Evolutionary conservation across 305 asterid species (phyloP).

Genomic region (Stenogyne calaminthoides): DNA sequence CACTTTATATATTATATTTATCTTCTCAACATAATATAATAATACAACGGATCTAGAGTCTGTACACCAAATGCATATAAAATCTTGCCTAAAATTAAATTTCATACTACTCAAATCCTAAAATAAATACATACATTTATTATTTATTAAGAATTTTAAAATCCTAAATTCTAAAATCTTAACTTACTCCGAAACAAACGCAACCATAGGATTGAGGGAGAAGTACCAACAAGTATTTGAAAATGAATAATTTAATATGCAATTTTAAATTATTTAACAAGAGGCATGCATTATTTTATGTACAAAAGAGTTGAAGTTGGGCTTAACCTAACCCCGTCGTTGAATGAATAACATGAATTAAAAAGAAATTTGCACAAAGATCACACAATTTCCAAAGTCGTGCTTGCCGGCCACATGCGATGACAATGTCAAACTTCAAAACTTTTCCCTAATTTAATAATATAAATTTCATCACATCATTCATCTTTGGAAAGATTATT

Average conservation of each 20-base stretch:
- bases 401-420: slow-evolving; percentile 57
- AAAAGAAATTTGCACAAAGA: neutral
- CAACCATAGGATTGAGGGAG: too few species aligned
- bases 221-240: neutral
- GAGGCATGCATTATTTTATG: neutral
- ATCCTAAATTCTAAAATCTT: too few species aligned
- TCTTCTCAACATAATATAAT: too few species aligned
- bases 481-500: neutral
- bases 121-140: too few species aligned
- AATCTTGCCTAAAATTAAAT: too few species aligned
- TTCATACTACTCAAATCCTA: too few species aligned
- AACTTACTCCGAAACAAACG: too few species aligned
- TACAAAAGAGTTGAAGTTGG: neutral
- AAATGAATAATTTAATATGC: neutral
- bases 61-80: too few species aligned
- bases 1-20: too few species aligned
- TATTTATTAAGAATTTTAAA: too few species aligned
- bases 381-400: slow-evolving; percentile 36
- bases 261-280: neutral
- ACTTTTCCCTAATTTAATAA: slow-evolving; percentile 15
- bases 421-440: slow-evolving; percentile 46
- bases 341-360: neutral
- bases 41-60: too few species aligned
- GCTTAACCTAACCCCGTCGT: neutral
- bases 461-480: neutral